Percentiles rank a stretch among this genome's conserved stretches.
phyloP scores from a whole-genome alignment of 345 rosid genomes.

The Populus nigra region DNA sequence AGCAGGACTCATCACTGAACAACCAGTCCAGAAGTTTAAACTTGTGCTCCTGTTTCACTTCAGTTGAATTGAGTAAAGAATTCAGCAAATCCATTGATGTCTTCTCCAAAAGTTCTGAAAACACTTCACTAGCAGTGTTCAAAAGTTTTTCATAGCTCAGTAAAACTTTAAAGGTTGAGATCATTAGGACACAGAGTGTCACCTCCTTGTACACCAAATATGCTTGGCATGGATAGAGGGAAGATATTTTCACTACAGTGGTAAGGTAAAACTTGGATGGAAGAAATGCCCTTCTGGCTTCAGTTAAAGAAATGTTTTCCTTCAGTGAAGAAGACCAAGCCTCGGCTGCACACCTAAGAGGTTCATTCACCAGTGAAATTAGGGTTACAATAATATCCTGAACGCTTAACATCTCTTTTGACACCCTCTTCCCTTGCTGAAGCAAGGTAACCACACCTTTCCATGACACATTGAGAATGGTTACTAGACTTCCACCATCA shows the following conservation, averaged over 20 bases:
- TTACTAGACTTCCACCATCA: conserved; percentile 79
- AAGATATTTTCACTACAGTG: conserved; percentile 68
- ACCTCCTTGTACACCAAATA: conserved; percentile 56
- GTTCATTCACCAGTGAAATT: conserved; percentile 55
- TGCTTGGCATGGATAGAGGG: conserved; percentile 67
- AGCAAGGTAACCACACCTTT: conserved; percentile 85
- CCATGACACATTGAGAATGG: conserved; percentile 86
- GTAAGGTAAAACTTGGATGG: conserved; percentile 89
- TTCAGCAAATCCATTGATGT: conserved; percentile 55
- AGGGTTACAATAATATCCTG: conserved; percentile 64
- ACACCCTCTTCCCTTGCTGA: conserved; percentile 57
- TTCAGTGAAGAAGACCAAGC: conserved; percentile 59
- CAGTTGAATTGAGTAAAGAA: conserved; percentile 58
- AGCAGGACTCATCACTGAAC: conserved; percentile 38
- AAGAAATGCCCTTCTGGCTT: conserved; percentile 78
- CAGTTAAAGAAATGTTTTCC: conserved; percentile 61
- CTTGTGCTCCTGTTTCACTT: conserved; percentile 50
- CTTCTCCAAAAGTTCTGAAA: conserved; percentile 75
- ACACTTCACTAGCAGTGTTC: conserved; percentile 59
- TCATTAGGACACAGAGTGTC: conserved; percentile 46
- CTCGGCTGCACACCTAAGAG: conserved; percentile 64
- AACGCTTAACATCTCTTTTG: conserved; percentile 44
- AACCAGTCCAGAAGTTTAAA: conserved; percentile 60
- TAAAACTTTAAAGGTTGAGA: conserved; percentile 56
- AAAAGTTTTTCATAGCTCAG: conserved; percentile 48